These are phyloP conservation scores for Leonotis leonurus DNA, from an alignment of 257 asterid genomes.

Conservation along the genomic window DNA sequence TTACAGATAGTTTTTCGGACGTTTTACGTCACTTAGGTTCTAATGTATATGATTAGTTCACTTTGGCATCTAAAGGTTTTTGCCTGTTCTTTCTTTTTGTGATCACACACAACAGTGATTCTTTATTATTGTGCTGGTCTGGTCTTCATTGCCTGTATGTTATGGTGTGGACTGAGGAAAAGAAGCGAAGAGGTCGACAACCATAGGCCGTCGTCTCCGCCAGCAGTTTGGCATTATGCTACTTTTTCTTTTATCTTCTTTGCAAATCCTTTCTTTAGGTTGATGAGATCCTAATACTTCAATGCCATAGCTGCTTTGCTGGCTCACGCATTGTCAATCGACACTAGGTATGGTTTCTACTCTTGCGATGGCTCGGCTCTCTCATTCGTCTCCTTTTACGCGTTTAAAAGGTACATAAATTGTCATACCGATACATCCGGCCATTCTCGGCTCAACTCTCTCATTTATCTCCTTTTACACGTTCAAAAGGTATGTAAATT, in stretches of 20 bases:
- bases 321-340: conserved; percentile 2
- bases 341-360: background rate
- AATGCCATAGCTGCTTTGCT: background rate
- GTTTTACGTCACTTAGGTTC: background rate
- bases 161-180: conserved; percentile 14
- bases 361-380: too few species aligned
- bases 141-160: conserved; percentile 15
- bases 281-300: conserved; percentile 12
- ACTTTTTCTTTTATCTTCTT: background rate
- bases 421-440: too few species aligned
- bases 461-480: background rate
- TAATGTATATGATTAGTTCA: background rate
- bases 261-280: background rate
- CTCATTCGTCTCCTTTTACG: too few species aligned
- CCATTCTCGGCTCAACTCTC: too few species aligned
- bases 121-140: conserved; percentile 16
- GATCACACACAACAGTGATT: background rate
- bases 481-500: background rate
- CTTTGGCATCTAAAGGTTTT: background rate
- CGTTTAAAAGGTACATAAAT: too few species aligned
- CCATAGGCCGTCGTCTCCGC: background rate
- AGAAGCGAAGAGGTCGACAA: conserved; percentile 5
- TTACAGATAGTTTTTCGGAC: background rate
- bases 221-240: conserved; percentile 2
- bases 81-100: background rate